Conservation (phyloP, 2,329 filamentous ascomycete species). For the Colletotrichum limetticola region DNA sequence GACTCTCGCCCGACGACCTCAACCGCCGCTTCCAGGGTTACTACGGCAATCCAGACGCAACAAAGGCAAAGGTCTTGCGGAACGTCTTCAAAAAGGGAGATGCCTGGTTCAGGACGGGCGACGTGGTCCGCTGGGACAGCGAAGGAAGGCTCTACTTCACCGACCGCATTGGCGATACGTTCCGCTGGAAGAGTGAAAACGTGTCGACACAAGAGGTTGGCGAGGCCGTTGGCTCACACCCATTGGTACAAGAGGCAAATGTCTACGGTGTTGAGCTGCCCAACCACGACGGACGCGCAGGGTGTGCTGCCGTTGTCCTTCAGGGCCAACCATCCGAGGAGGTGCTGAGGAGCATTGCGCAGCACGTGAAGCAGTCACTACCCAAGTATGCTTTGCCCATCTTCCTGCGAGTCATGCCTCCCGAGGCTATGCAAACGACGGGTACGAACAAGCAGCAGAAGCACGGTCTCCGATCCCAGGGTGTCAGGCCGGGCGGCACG, state of each 20-base stretch:
- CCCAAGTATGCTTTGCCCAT: slow-evolving; percentile 82
- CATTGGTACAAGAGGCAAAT: slow-evolving; percentile 79
- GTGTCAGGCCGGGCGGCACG: slow-evolving; percentile 73
- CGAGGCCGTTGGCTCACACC: slow-evolving; percentile 76
- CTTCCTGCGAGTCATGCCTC: slow-evolving; percentile 76
- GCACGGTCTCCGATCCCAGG: slow-evolving; percentile 74
- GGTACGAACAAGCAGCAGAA: slow-evolving; percentile 94
- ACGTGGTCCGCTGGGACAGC: slow-evolving; percentile 76
- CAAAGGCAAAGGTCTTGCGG: slow-evolving; percentile 77
- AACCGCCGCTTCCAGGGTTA: slow-evolving; percentile 82
- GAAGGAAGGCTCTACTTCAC: slow-evolving; percentile 83
- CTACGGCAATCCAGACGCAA: slow-evolving; percentile 78
- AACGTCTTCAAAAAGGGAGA: slow-evolving; percentile 81
- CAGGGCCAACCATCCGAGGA: slow-evolving; percentile 55
- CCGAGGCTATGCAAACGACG: slow-evolving; percentile 71
- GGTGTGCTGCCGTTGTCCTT: slow-evolving; percentile 79
- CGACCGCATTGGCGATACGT: slow-evolving; percentile 83
- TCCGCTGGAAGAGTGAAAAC: slow-evolving; percentile 86
- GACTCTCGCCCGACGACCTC: slow-evolving; percentile 74
- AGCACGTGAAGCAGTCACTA: slow-evolving; percentile 66
- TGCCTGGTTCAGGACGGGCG: slow-evolving; percentile 86
- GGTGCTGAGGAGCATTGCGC: slow-evolving; percentile 68
- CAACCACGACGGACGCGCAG: slow-evolving; percentile 84
- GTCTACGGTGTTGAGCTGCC: slow-evolving; percentile 87
- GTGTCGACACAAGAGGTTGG: slow-evolving; percentile 85